Evolutionary conservation across 352 stramenopile genomes (phyloP).

Genomic region (Globisporangium parvum): DNA sequence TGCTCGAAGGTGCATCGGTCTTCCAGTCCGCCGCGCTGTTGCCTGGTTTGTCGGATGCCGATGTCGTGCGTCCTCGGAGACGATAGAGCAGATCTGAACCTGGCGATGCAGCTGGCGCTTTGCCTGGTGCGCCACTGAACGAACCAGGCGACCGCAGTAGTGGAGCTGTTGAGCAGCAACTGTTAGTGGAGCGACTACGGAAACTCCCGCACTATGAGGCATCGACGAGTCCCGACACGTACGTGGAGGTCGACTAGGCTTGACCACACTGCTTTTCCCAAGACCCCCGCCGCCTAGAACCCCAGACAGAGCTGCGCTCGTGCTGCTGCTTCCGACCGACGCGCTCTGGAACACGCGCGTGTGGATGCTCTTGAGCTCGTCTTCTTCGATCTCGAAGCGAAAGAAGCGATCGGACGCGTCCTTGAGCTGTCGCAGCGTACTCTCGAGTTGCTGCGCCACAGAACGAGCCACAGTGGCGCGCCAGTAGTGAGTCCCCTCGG

Average conservation of each 20-base stretch:
- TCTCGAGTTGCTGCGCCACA: slow-evolving; percentile 49
- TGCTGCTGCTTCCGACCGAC: background rate
- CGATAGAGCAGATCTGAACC: slow-evolving; percentile 55
- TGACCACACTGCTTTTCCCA: slow-evolving; percentile 3
- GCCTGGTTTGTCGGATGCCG: slow-evolving; percentile 10
- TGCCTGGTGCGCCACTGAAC: slow-evolving; percentile 15
- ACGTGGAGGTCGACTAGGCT: slow-evolving; percentile 21
- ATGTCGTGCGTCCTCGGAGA: slow-evolving; percentile 36
- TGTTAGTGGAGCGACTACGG: background rate
- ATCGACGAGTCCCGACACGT: background rate
- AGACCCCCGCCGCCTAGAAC: background rate
- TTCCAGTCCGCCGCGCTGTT: slow-evolving; percentile 33
- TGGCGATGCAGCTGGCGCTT: slow-evolving; percentile 4
- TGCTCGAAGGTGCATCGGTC: slow-evolving; percentile 24
- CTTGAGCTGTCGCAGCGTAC: slow-evolving; percentile 56
- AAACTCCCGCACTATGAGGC: too few relatives aligned
- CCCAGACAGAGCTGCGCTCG: background rate
- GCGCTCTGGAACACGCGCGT: slow-evolving; percentile 33
- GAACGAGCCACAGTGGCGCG: background rate
- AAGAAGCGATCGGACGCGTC: slow-evolving; percentile 86
- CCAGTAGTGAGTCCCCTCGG: background rate
- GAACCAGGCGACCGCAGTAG: slow-evolving; percentile 20
- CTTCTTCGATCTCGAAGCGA: slow-evolving; percentile 92
- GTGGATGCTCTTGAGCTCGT: slow-evolving; percentile 81
- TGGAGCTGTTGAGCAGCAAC: background rate